Conservation (phyloP, 257 asterid species). For the Voacanga thouarsii region DNA sequence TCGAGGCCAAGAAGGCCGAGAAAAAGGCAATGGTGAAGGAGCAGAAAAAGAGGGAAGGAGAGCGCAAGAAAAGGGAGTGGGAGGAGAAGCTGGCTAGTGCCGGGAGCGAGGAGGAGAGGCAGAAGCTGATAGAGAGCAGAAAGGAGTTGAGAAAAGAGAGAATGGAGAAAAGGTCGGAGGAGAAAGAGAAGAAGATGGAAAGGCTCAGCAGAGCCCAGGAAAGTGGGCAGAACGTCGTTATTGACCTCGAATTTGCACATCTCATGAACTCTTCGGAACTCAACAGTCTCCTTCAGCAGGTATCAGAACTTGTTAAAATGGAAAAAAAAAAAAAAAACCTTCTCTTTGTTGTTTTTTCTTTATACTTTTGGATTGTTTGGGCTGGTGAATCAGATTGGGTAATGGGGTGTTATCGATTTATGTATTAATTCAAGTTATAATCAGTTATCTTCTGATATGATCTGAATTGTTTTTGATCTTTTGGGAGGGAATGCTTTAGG, state of each 20-base stretch:
- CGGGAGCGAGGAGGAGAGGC: constrained; percentile 61
- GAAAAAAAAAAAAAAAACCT: background rate
- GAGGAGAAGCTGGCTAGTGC: constrained; percentile 48
- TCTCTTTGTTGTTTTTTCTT: background rate
- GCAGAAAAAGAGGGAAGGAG: constrained; percentile 64
- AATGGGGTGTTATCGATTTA: background rate
- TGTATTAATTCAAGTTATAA: background rate
- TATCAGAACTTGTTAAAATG: constrained; percentile 12
- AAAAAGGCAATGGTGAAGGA: constrained; percentile 70
- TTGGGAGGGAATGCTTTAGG: background rate
- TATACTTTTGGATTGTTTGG: background rate
- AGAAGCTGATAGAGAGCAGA: constrained; percentile 51
- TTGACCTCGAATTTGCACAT: constrained; percentile 81
- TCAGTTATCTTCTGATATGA: background rate
- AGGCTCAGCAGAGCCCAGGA: constrained; percentile 55
- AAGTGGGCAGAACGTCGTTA: constrained; percentile 68
- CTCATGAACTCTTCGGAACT: constrained; percentile 70
- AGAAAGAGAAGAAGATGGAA: constrained; percentile 57
- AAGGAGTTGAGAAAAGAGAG: constrained; percentile 57
- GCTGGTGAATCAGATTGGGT: background rate
- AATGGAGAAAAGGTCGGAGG: constrained; percentile 60
- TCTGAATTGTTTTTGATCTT: background rate
- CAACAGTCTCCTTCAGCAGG: constrained; percentile 95
- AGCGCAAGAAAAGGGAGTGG: constrained; percentile 86
- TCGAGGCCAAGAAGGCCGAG: constrained; percentile 79